Evolutionary conservation across 208 protist species (phyloP), one percentile per base, ranked within the genome.

Genomic region (Porcisia hertigi): DNA sequence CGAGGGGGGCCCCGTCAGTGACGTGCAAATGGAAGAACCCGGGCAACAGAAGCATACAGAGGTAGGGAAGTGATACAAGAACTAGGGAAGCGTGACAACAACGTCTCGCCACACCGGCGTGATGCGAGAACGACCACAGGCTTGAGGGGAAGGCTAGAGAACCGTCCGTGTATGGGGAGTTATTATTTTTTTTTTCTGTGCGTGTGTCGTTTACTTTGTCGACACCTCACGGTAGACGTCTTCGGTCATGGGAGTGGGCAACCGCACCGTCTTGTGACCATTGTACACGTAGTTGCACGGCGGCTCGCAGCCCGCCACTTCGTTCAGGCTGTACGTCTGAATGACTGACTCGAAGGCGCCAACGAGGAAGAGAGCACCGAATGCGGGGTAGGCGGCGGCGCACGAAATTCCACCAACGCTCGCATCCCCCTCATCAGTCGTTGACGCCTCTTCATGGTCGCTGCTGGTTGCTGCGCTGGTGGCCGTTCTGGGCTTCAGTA

Each of bases 241-340:
- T 58, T 81, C 79, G 8, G 73, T 69, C 67, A 87, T 77, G 34
- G 77, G 76, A 30, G 60, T 34, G 60, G 82, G 78, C 43, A 94
- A 73, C 6, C 73, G 82, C 72, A 96, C 84, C 8, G 92, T 96
- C 76, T 93, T 94, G 71, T 84, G 76, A 16, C 92, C 92, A 49
- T 94, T 90, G 77, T 92, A 96, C 9, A 96, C 70, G 64, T 87
- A 96, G 73, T 89, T 84, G 8, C 76, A 60, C 11, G 92, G 92
- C 6, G 79, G 79, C 65, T 89, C 84, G 80, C 92, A 96, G 7
- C 92, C 83, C n/a, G 82, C 82, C 77, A 92, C 88, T 75, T 94
- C 88, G 6, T 73, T 67, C 45, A 96, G 73, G 49, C 80, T 88
- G 75, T 89, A 94, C 1, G 87, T 81, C 65, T 92, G 88, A 62